Conservation (phyloP, 2,329 filamentous ascomycete species). For the Cercospora citrullina region DNA sequence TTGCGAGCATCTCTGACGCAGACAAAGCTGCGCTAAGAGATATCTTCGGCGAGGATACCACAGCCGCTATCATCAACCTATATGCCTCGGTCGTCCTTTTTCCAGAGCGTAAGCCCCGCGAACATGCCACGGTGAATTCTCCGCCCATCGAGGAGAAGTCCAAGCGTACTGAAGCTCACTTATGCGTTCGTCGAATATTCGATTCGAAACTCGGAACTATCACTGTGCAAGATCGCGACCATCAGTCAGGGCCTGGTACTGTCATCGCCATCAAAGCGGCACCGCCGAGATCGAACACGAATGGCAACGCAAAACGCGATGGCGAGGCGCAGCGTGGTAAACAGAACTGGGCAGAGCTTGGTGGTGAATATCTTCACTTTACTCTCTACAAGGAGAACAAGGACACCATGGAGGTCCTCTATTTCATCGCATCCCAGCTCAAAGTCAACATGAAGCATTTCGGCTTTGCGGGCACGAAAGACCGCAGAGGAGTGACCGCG, state of each 20-base stretch:
- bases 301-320: slow-evolving; percentile 21
- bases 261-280: slow-evolving; percentile 59
- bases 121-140: slow-evolving; percentile 56
- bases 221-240: slow-evolving; percentile 66
- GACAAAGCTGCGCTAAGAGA: slow-evolving; percentile 42
- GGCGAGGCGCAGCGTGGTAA: slow-evolving; percentile 43
- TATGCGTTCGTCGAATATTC: slow-evolving; percentile 74
- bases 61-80: slow-evolving; percentile 55
- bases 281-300: slow-evolving; percentile 33
- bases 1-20: slow-evolving; percentile 39
- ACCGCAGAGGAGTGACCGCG: slow-evolving; percentile 80
- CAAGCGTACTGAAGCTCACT: slow-evolving; percentile 63
- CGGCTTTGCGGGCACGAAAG: slow-evolving; percentile 86
- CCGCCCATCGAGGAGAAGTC: slow-evolving; percentile 61
- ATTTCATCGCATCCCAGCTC: slow-evolving; percentile 71
- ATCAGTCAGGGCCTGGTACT: slow-evolving; percentile 54
- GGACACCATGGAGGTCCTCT: slow-evolving; percentile 89
- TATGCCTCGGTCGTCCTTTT: slow-evolving; percentile 55
- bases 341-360: slow-evolving; percentile 63
- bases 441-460: slow-evolving; percentile 69
- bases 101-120: slow-evolving; percentile 57
- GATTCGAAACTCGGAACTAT: slow-evolving; percentile 72
- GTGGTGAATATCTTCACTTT: slow-evolving; percentile 84
- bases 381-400: slow-evolving; percentile 96
- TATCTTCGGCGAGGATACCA: slow-evolving; percentile 55